Conservation (phyloP, 192 early-diverging fungal species). For the Coemansia sp. region DNA sequence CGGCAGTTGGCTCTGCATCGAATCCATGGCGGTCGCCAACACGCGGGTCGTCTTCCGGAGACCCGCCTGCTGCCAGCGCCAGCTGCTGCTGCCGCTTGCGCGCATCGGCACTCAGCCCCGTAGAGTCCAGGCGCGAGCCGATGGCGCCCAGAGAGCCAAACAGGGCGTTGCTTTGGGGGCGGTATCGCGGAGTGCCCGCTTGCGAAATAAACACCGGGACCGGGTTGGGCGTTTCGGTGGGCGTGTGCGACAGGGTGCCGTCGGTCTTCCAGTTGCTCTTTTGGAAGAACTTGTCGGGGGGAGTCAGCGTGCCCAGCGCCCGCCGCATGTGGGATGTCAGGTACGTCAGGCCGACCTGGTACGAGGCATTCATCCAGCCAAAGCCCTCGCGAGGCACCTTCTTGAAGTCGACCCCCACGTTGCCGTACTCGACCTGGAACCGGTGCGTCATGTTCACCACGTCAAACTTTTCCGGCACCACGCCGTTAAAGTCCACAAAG, state of each 20-base stretch:
- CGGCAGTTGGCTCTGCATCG: no score
- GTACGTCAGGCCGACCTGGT: slow-evolving; percentile 78
- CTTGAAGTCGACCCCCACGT: slow-evolving; percentile 92
- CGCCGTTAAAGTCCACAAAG: slow-evolving; percentile 96
- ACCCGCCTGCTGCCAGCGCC: slow-evolving; percentile 5
- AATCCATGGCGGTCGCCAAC: slow-evolving; percentile 5
- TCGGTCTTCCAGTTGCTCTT: slow-evolving; percentile 45
- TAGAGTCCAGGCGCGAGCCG: background rate
- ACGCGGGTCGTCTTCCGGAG: slow-evolving; percentile 14
- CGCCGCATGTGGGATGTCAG: slow-evolving; percentile 69
- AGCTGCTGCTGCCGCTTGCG: background rate
- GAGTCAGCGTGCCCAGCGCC: slow-evolving; percentile 72
- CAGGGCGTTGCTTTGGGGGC: slow-evolving; percentile 27
- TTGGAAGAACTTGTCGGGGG: slow-evolving; percentile 66
- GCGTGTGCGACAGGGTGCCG: slow-evolving; percentile 43
- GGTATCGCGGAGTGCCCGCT: slow-evolving; percentile 27
- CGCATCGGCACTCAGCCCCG: background rate
- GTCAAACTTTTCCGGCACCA: slow-evolving; percentile 98
- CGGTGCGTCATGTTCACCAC: slow-evolving; percentile 86
- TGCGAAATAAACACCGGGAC: slow-evolving; percentile 35
- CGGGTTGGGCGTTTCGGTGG: slow-evolving; percentile 28
- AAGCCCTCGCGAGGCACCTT: slow-evolving; percentile 93
- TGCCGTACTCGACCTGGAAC: slow-evolving; percentile 95
- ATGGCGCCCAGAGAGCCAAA: slow-evolving; percentile 15
- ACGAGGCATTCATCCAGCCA: slow-evolving; percentile 98